Evolutionary conservation across 495 filamentous ascomycete species (phyloP).

Genomic region (Bacidia gigantensis): DNA sequence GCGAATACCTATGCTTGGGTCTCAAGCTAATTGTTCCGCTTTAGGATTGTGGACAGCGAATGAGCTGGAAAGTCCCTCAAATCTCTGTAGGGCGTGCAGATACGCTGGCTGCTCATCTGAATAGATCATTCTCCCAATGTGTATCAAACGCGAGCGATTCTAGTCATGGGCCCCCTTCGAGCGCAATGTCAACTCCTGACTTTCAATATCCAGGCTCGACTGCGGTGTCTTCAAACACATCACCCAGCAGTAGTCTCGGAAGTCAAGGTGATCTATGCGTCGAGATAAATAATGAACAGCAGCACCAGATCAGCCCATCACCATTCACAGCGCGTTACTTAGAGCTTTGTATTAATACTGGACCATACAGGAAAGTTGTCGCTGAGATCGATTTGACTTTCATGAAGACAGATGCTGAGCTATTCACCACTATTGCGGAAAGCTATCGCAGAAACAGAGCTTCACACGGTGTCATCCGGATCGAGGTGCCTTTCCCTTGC

Average conservation of each 20-base stretch:
- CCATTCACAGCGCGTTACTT: neutral
- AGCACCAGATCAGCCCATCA: neutral
- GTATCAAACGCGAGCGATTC: no score
- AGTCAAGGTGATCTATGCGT: neutral
- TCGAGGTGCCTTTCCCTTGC: neutral
- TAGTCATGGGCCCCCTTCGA: neutral
- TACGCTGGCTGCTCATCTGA: neutral
- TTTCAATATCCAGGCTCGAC: neutral
- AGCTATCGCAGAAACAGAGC: neutral
- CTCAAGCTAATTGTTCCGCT: neutral
- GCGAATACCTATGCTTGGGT: neutral
- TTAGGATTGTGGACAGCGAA: neutral
- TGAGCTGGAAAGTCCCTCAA: neutral
- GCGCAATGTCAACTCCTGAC: neutral
- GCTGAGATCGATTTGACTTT: neutral
- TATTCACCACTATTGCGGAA: neutral
- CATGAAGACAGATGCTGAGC: neutral
- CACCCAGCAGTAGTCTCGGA: neutral
- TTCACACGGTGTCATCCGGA: neutral
- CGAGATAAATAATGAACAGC: neutral
- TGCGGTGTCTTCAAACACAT: neutral
- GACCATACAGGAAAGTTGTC: neutral
- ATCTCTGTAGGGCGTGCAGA: neutral
- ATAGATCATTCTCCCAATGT: neutral
- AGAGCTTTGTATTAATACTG: constrained; percentile 5